Conservation (phyloP, 176 grass and related monocot species). For the Paspalum vaginatum region DNA sequence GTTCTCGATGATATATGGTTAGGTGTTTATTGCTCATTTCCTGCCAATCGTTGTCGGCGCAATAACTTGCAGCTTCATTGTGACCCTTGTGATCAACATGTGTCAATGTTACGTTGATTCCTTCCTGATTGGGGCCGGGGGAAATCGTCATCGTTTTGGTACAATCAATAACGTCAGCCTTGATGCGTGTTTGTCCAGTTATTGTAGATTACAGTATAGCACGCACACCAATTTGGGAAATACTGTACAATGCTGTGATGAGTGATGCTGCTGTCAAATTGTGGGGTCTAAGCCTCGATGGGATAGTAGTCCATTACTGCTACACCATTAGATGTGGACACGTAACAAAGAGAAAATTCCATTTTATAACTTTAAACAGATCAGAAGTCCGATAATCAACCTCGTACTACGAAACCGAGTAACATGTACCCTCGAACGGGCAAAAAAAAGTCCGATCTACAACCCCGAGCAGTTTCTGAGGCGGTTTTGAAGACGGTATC, state of each 20-base stretch:
- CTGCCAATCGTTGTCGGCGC: neutral
- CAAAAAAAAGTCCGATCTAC: too few species aligned
- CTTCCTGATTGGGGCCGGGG: neutral
- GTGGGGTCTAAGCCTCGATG: neutral
- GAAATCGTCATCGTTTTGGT: neutral
- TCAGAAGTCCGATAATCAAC: too few species aligned
- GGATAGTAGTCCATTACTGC: neutral
- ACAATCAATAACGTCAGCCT: neutral
- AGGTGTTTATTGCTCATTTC: neutral
- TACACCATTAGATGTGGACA: too few species aligned
- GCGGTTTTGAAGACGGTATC: too few species aligned
- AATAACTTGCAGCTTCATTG: neutral
- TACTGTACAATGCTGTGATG: neutral
- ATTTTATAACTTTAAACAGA: too few species aligned
- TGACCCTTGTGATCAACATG: neutral
- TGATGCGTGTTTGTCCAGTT: constrained; percentile 18
- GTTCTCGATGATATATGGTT: neutral
- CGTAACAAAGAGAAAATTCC: too few species aligned
- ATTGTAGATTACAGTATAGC: neutral
- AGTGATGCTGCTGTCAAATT: neutral
- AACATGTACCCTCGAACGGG: too few species aligned
- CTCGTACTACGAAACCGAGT: too few species aligned
- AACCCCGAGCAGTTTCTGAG: too few species aligned
- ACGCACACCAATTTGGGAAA: neutral
- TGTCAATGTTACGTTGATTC: neutral